Evolutionary conservation across 192 early-diverging fungal genomes (phyloP).

Genomic region (Dispira simplex): DNA sequence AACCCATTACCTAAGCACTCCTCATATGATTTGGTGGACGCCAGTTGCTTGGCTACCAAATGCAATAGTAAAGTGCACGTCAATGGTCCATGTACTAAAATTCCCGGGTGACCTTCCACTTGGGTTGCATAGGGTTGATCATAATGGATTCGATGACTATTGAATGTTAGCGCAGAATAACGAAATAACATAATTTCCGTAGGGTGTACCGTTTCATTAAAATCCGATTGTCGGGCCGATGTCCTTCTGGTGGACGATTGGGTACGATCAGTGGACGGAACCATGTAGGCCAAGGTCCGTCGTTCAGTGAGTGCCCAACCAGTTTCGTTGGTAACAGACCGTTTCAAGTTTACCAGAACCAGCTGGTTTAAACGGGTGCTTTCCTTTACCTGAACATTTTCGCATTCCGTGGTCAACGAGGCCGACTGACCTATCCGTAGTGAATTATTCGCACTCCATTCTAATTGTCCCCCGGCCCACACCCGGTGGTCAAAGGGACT

Average conservation of each 20-base stretch:
- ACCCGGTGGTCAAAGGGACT: constrained; percentile 57
- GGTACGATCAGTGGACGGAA: constrained; percentile 9
- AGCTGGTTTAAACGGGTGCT: constrained; percentile 30
- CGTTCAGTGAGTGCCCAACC: constrained; percentile 48
- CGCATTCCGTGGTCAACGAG: constrained; percentile 36
- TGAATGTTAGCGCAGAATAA: constrained; percentile 83
- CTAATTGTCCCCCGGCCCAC: constrained; percentile 74
- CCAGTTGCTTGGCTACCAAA: constrained; percentile 20
- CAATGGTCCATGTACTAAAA: constrained; percentile 68
- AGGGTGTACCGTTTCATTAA: constrained; percentile 35
- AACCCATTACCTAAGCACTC: constrained; percentile 21
- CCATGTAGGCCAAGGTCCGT: constrained; percentile 52
- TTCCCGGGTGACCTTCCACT: constrained; percentile 49
- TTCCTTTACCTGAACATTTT: constrained; percentile 35
- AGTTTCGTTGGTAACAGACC: constrained; percentile 37
- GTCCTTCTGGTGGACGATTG: constrained; percentile 16
- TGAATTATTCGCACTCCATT: constrained; percentile 36
- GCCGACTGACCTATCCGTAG: constrained; percentile 47
- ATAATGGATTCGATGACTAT: constrained; percentile 82
- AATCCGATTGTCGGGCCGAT: constrained; percentile 32
- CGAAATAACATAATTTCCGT: constrained; percentile 62
- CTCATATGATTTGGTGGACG: not conserved
- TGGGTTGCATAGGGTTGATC: constrained; percentile 51
- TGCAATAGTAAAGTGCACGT: constrained; percentile 60
- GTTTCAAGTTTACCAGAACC: constrained; percentile 54